Percentiles rank a stretch among this genome's conserved stretches.
Conservation (phyloP, 768 basidiomycete species). For the Galerina marginata region DNA sequence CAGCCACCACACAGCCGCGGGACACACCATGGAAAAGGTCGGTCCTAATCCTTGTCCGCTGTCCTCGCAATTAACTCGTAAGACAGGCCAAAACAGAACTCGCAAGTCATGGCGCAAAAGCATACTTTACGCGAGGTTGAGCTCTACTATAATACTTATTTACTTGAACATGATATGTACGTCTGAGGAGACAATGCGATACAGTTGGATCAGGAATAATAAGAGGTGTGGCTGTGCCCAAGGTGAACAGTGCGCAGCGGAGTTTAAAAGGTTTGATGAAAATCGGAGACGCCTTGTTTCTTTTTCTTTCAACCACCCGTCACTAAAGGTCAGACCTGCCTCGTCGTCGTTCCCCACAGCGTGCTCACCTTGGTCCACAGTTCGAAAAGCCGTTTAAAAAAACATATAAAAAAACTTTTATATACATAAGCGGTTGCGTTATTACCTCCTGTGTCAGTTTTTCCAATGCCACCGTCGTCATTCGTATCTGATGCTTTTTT, state of each 20-base stretch:
- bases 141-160: slow-evolving; percentile 2
- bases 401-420: slow-evolving; percentile 69
- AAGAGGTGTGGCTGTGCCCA: slow-evolving; percentile 28
- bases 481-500: slow-evolving; percentile 19
- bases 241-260: slow-evolving; percentile 47
- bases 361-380: slow-evolving; percentile 31
- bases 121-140: slow-evolving; percentile 87
- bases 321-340: slow-evolving; percentile 61
- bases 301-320: slow-evolving; percentile 67
- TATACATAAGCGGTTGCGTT: slow-evolving; percentile 77
- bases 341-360: slow-evolving; percentile 19
- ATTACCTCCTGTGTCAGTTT: slow-evolving; percentile 67
- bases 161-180: neutral
- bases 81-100: slow-evolving; percentile 82
- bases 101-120: slow-evolving; percentile 82
- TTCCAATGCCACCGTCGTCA: slow-evolving; percentile 2
- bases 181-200: slow-evolving; percentile 7
- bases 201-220: neutral
- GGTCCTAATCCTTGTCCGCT: slow-evolving; percentile 21
- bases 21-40: slow-evolving; percentile 89
- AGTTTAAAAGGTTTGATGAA: slow-evolving; percentile 48
- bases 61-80: slow-evolving; percentile 2
- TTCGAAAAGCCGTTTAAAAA: slow-evolving; percentile 72
- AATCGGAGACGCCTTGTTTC: slow-evolving; percentile 28
- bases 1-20: slow-evolving; percentile 69